Evolutionary conservation across 352 stramenopile genomes (phyloP), one percentile per base, ranked within the genome.

Genomic region (Phytophthora sp.): DNA sequence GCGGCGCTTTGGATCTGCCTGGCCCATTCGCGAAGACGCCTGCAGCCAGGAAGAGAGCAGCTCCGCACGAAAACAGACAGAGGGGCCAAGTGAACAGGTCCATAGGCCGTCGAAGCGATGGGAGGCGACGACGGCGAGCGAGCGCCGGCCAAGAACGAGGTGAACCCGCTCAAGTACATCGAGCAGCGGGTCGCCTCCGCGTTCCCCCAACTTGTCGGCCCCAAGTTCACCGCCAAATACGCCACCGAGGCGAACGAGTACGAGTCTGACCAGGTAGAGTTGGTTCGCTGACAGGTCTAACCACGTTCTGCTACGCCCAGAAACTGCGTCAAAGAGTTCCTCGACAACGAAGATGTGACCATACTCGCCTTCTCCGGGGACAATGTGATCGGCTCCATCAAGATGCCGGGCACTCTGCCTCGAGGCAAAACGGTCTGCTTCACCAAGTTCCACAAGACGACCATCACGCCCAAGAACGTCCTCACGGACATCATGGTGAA

Each of bases 341-440:
- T 97, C 24, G 88, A 95, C 28, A 88, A 77, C 24, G 79, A 96
- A 45, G 83, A 97, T 32, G 67, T 94, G 39, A 88, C 82, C 54
- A 95, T 86, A 54, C 84, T 98, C 50, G 78, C 96, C 37, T 91
- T 98, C 61, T 92, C 89, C 3, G 89, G 95, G 4, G 93, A 93
- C 55, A 93, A 97, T 42, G 82, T 89, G 41, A 76, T 95, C 11
- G 87, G 79, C 11, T 80, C 72, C 34, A 91, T 89, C 54, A 94
- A 94, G 58, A 96, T 98, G 87, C 94, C 92, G 0, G 83, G 74
- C 23, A 81, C 82, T 4, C 66, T 98, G 20, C 82, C 88, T 18
- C 89, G 89, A 34, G 89, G 86, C 49, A 98, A 98, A 49, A 96
- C 85, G 5, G 72, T 98, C 34, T 94, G 82, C 54, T 97, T 98